Base-by-base conservation (phyloP, 2,329 filamentous ascomycete species). In the Waltergamsia citrina region DNA sequence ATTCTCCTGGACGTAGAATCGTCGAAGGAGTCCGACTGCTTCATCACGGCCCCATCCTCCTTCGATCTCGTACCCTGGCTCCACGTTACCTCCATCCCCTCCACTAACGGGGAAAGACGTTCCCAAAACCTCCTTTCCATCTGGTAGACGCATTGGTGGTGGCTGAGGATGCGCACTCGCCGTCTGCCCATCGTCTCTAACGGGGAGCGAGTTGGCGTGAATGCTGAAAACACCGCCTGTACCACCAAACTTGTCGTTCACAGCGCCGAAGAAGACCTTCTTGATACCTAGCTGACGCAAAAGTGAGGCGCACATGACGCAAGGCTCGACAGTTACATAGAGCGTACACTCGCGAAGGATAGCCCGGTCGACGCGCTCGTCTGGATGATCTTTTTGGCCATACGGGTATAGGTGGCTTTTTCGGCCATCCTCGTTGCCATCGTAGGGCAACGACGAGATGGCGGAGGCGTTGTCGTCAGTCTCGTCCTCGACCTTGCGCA, bases 1-100 rank as follows among this genome's bases (percentile, higher is more conserved):
- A 58, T 98, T 98, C 59, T 98, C 88, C 59, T 98, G 92, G 21
- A 98, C 85, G 56, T 98, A 98, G 59, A 98, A 98, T 38, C 90
- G 79, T 42, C 93, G 74, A 44, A 98, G 67, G 44, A 98, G 61
- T 57, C 90, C 88, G 39, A 98, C 93, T 5, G 92, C 90, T 52
- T 96, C 90, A 50, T 94, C 85, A 30, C 86, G 76, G 48, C 86
- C 85, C 65, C 93, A 81, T 2, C 88, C 90, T 25, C 88, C 86
- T 52, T 87, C 81, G 37, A 86, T 86, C 29, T 82, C 78, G 53
- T 85, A 95, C 5, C 85, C 78, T 8, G 66, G 68, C 53, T 94
- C 87, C 29, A 93, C 73, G 42, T 80, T 81, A 16, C 74, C 73
- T 36, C 80, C 81, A 43, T 74, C 67, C 8, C 71, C 63, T 15